phyloP scores from a whole-genome alignment of 2,329 filamentous ascomycete genomes.

The Endothia cerciana region DNA sequence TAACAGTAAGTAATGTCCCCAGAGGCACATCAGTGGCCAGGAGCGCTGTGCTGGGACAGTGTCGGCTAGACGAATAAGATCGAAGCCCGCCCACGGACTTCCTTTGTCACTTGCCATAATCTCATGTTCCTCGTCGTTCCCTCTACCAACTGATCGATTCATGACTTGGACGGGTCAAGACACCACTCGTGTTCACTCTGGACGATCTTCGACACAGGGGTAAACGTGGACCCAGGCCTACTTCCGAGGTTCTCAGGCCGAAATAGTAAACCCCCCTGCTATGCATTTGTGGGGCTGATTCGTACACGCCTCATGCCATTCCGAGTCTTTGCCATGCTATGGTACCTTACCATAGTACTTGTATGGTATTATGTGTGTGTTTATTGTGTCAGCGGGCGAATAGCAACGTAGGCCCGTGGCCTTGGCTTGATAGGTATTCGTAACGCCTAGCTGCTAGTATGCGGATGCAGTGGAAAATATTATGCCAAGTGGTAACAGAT shows the following conservation, averaged over 20 bases:
- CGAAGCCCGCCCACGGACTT: slow-evolving; percentile 5
- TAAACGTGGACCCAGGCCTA: background rate
- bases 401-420: background rate
- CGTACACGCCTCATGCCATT: background rate
- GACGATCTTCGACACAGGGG: background rate
- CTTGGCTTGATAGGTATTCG: background rate
- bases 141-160: background rate
- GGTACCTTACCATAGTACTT: too few species aligned
- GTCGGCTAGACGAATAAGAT: slow-evolving; percentile 17
- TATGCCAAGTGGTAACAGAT: too few species aligned
- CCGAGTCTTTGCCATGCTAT: too few species aligned
- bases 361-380: too few species aligned
- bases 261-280: background rate
- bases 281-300: background rate
- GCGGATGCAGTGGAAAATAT: background rate
- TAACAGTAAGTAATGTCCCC: slow-evolving; percentile 16
- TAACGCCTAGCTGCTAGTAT: background rate
- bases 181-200: background rate
- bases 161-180: background rate
- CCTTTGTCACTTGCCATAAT: background rate
- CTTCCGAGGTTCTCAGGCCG: background rate
- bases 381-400: background rate
- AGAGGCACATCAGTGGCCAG: slow-evolving; percentile 21
- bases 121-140: slow-evolving; percentile 5
- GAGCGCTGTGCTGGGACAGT: background rate